Conservation (phyloP, 768 basidiomycete genomes). For the Trametes cingulata region DNA sequence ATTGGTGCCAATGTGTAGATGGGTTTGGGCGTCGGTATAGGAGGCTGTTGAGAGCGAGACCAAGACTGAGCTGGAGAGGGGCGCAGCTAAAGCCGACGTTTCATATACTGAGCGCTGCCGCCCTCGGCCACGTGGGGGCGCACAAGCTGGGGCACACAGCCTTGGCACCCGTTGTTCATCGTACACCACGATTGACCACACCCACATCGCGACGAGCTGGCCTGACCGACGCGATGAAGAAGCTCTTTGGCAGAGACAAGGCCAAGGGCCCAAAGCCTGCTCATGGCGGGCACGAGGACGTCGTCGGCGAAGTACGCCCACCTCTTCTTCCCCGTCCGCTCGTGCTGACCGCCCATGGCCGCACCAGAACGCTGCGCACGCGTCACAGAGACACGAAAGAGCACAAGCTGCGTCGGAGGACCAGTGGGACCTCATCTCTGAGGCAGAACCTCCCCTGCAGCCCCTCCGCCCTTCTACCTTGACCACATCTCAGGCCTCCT, state of each 20-base stretch:
- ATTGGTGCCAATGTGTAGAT: too few relatives aligned
- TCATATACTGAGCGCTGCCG: constrained; percentile 16
- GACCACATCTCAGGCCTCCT: constrained; percentile 13
- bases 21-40: too few relatives aligned
- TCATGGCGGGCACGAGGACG: constrained; percentile 33
- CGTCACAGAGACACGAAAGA: constrained; percentile 20
- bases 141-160: constrained; percentile 23
- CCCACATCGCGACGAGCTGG: constrained; percentile 7
- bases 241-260: constrained; percentile 57
- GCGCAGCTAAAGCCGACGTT: constrained; percentile 4
- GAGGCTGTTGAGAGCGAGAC: background rate
- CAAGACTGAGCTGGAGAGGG: background rate
- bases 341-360: constrained; percentile 3
- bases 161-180: constrained; percentile 16
- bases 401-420: constrained; percentile 25
- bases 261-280: constrained; percentile 38
- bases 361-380: constrained; percentile 19
- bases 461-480: constrained; percentile 13
- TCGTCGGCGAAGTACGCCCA: constrained; percentile 29
- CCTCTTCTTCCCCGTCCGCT: constrained; percentile 10
- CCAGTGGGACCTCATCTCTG: constrained; percentile 29
- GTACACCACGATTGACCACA: constrained; percentile 12
- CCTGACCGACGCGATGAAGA: constrained; percentile 48
- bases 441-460: constrained; percentile 18
- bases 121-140: constrained; percentile 21